These are phyloP conservation scores for Tetracladium marchalianum DNA, from an alignment of 495 filamentous ascomycete species.

Conservation along the genomic window DNA sequence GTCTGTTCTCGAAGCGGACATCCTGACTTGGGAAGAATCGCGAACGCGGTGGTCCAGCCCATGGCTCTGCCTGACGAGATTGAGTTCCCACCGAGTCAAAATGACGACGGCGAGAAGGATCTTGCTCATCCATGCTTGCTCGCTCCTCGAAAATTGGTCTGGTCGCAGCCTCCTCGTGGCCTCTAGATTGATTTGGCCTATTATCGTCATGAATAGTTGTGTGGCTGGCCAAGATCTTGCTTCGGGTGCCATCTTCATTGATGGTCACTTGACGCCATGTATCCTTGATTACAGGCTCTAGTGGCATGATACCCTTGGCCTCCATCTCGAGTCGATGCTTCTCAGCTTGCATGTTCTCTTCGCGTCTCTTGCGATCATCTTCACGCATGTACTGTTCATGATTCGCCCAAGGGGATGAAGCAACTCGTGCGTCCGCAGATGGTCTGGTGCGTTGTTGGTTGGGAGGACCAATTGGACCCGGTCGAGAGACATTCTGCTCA, in stretches of 20 bases:
- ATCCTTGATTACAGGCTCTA: constrained; percentile 45
- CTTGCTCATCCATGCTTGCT: constrained; percentile 4
- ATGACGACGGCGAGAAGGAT: constrained; percentile 6
- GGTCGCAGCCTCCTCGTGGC: constrained; percentile 5
- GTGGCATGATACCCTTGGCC: constrained; percentile 7
- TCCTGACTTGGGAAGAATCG: constrained; percentile 61
- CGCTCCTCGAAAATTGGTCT: constrained; percentile 5
- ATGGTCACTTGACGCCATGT: constrained; percentile 52
- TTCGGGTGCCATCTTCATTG: constrained; percentile 18
- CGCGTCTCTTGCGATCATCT: background rate
- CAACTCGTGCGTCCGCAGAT: background rate
- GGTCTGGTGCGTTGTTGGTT: constrained; percentile 10
- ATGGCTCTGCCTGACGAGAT: background rate
- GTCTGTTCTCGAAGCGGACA: constrained; percentile 22
- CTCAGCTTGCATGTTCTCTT: too few species aligned
- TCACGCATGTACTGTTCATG: background rate
- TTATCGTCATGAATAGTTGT: constrained; percentile 1
- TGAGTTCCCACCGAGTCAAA: constrained; percentile 2
- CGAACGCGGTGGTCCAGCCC: constrained; percentile 26
- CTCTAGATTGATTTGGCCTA: background rate
- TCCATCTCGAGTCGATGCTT: constrained; percentile 7
- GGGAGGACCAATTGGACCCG: constrained; percentile 36
- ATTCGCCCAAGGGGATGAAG: background rate
- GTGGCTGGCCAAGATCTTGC: constrained; percentile 5
- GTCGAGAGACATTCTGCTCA: constrained; percentile 24